Conservation (phyloP, 2,329 filamentous ascomycete genomes). For the Berkeleyomyces basicola region DNA sequence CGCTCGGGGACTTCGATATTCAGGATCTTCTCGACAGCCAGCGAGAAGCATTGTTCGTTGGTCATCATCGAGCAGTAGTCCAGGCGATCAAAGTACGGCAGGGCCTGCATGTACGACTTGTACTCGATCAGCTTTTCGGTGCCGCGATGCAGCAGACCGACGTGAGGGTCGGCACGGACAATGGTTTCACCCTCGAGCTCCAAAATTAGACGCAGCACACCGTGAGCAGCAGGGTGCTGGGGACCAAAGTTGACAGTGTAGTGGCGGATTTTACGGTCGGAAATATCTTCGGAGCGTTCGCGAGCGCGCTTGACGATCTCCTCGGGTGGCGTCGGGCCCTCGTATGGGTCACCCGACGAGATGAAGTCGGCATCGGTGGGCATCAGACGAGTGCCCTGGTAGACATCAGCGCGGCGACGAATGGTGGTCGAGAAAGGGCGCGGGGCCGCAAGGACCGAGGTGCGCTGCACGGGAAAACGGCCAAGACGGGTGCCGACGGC, state of each 20-base stretch:
- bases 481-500: slow-evolving; percentile 21
- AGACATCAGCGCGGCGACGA: slow-evolving; percentile 39
- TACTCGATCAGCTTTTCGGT: slow-evolving; percentile 99
- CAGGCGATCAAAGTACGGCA: slow-evolving; percentile 96
- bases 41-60: slow-evolving; percentile 92
- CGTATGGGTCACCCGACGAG: slow-evolving; percentile 33
- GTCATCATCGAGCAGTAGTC: slow-evolving; percentile 99
- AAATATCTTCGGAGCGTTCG: slow-evolving; percentile 30
- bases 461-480: slow-evolving; percentile 14
- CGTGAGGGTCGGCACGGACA: slow-evolving; percentile 87
- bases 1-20: slow-evolving; percentile 91
- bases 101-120: slow-evolving; percentile 94
- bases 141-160: slow-evolving; percentile 86
- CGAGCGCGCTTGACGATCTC: slow-evolving; percentile 26
- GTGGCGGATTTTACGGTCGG: slow-evolving; percentile 76
- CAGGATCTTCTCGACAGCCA: slow-evolving; percentile 93
- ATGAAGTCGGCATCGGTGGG: slow-evolving; percentile 49
- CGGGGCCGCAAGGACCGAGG: slow-evolving; percentile 18
- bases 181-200: slow-evolving; percentile 98
- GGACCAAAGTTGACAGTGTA: slow-evolving; percentile 99
- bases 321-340: slow-evolving; percentile 27
- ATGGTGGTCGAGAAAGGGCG: slow-evolving; percentile 51
- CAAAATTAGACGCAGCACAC: slow-evolving; percentile 91
- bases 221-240: slow-evolving; percentile 96
- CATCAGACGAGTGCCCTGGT: slow-evolving; percentile 44